phyloP scores from a whole-genome alignment of 2,329 filamentous ascomycete species.

The Lachnum nothofagi region DNA sequence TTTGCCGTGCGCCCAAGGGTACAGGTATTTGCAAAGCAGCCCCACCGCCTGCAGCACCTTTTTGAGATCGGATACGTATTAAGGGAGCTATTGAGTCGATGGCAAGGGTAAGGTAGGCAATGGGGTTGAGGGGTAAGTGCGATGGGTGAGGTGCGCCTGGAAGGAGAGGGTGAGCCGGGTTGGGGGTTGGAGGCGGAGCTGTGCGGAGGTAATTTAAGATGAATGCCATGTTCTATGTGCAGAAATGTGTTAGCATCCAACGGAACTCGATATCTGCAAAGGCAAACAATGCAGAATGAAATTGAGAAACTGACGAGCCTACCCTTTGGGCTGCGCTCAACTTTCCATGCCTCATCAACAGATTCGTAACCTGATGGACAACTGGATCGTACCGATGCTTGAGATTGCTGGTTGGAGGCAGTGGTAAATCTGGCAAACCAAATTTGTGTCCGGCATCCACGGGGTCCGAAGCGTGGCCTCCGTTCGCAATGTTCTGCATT shows the following conservation, averaged over 20 bases:
- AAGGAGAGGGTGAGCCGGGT: slow-evolving; percentile 64
- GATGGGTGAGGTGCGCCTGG: slow-evolving; percentile 70
- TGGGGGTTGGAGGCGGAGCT: slow-evolving; percentile 70
- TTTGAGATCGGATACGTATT: slow-evolving; percentile 69
- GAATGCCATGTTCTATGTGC: slow-evolving; percentile 68
- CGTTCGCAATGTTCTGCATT: slow-evolving; percentile 26
- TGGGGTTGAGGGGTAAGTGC: slow-evolving; percentile 81
- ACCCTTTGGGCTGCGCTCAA: slow-evolving; percentile 85
- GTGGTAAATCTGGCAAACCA: slow-evolving; percentile 61
- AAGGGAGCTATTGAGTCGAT: slow-evolving; percentile 91
- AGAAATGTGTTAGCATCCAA: neutral
- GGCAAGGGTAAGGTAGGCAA: slow-evolving; percentile 82
- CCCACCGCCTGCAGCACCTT: slow-evolving; percentile 81
- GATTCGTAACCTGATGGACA: slow-evolving; percentile 78
- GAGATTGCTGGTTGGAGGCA: slow-evolving; percentile 58
- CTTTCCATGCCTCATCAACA: slow-evolving; percentile 90
- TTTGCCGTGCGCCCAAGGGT: slow-evolving; percentile 68
- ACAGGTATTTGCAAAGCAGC: slow-evolving; percentile 74
- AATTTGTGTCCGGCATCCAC: slow-evolving; percentile 53
- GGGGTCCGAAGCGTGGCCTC: slow-evolving; percentile 20
- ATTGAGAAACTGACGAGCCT: slow-evolving; percentile 28
- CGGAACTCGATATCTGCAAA: slow-evolving; percentile 14
- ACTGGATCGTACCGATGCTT: slow-evolving; percentile 82
- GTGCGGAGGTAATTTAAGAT: slow-evolving; percentile 83
- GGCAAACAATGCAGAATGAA: slow-evolving; percentile 21